A percentile compares a stretch with the other conserved stretches of the same genome.
These are phyloP conservation scores for Penicillium occitanis DNA, from an alignment of 2,329 filamentous ascomycete species.

Conservation along the genomic window DNA sequence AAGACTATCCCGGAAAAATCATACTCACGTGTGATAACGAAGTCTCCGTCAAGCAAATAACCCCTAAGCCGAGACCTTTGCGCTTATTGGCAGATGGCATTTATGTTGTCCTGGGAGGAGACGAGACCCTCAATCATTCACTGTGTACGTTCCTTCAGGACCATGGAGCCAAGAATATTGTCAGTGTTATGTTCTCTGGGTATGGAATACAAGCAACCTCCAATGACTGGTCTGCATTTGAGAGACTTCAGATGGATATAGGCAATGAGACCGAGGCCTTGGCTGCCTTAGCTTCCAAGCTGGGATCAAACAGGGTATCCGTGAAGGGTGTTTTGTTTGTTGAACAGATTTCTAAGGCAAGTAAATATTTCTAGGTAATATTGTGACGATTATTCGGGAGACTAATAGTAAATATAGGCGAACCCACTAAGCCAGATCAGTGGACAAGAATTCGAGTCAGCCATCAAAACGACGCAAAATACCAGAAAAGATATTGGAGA, in stretches of 20 bases:
- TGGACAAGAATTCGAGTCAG: neutral
- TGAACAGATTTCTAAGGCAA: neutral
- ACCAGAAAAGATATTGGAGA: neutral
- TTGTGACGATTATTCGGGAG: neutral
- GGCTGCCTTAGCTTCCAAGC: neutral
- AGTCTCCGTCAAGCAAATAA: neutral
- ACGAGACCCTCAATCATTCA: neutral
- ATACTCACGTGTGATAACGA: neutral
- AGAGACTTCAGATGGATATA: neutral
- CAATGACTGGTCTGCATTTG: neutral
- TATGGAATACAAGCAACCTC: neutral
- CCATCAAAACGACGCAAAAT: neutral
- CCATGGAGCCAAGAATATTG: neutral
- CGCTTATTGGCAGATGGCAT: neutral
- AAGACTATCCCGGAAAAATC: neutral
- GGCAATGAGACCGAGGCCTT: neutral
- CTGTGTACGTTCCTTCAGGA: neutral
- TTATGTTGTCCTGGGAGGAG: neutral
- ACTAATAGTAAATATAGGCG: neutral
- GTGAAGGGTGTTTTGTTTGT: neutral
- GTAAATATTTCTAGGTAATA: neutral
- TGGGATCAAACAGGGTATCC: neutral
- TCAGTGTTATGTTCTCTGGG: neutral
- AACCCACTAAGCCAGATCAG: neutral
- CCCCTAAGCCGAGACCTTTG: neutral